Conservation (phyloP, 345 rosid species). For the Pistacia vera region DNA sequence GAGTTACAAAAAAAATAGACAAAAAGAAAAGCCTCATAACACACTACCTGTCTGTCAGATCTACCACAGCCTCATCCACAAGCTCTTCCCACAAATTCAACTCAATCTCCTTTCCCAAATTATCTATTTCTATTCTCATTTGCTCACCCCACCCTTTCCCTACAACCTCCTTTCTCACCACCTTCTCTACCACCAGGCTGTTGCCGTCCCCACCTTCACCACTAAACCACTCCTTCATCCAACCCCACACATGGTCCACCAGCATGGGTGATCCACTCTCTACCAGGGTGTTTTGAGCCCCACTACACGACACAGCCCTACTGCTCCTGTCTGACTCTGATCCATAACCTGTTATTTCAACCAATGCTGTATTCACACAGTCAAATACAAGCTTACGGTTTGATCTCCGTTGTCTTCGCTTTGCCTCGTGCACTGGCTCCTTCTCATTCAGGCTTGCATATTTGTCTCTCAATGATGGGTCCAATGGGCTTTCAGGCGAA, state of each 20-base stretch:
- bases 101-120: slow-evolving; percentile 59
- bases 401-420: slow-evolving; percentile 64
- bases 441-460: slow-evolving; percentile 43
- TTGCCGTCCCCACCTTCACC: slow-evolving; percentile 50
- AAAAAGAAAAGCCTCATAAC: slow-evolving; percentile 18
- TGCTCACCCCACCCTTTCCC: slow-evolving; percentile 68
- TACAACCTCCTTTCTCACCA: slow-evolving; percentile 68
- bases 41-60: slow-evolving; percentile 44
- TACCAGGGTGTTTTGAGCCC: slow-evolving; percentile 16
- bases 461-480: slow-evolving; percentile 67
- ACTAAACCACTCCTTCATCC: slow-evolving; percentile 62
- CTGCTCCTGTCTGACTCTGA: slow-evolving; percentile 31
- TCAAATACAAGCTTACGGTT: slow-evolving; percentile 70
- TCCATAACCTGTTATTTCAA: slow-evolving; percentile 43
- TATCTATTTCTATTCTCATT: slow-evolving; percentile 55
- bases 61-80: slow-evolving; percentile 73
- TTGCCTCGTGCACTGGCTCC: slow-evolving; percentile 67
- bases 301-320: slow-evolving; percentile 25
- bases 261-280: slow-evolving; percentile 31
- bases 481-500: slow-evolving; percentile 77
- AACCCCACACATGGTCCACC: slow-evolving; percentile 69
- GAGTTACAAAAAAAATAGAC: slow-evolving; percentile 7
- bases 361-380: slow-evolving; percentile 65
- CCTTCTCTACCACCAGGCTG: slow-evolving; percentile 67
- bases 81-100: slow-evolving; percentile 70